phyloP scores from a whole-genome alignment of 2,329 filamentous ascomycete species.

The Cladosporium sp. region DNA sequence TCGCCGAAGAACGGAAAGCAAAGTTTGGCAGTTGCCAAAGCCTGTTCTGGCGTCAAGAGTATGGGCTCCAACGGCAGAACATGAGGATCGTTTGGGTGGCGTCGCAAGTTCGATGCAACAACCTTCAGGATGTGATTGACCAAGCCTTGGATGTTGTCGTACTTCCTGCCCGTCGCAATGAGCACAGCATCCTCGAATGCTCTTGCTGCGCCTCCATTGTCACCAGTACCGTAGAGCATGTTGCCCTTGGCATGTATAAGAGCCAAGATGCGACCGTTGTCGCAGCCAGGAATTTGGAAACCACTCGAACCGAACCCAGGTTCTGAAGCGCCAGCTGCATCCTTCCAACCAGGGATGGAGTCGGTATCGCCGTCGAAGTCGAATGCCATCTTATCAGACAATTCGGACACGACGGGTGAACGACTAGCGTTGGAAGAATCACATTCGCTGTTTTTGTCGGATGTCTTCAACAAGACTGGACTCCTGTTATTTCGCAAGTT shows the following conservation, averaged over 20 bases:
- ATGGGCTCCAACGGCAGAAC: constrained; percentile 60
- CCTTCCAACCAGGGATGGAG: constrained; percentile 40
- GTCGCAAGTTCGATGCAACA: constrained; percentile 46
- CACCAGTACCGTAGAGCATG: constrained; percentile 87
- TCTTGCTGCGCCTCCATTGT: constrained; percentile 75
- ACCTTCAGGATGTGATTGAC: constrained; percentile 76
- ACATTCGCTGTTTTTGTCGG: constrained; percentile 60
- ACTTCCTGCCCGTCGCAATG: constrained; percentile 74
- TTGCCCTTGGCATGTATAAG: constrained; percentile 98
- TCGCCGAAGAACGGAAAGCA: constrained; percentile 76
- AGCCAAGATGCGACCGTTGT: constrained; percentile 92
- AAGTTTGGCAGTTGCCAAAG: constrained; percentile 76
- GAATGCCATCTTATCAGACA: constrained; percentile 58
- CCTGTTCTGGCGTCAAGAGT: constrained; percentile 78
- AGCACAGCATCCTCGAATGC: constrained; percentile 95
- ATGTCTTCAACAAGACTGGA: constrained; percentile 48
- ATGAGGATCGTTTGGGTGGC: constrained; percentile 31
- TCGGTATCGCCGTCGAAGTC: constrained; percentile 54
- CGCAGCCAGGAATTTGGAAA: constrained; percentile 77
- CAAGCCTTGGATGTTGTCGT: constrained; percentile 71
- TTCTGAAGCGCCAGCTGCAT: constrained; percentile 44
- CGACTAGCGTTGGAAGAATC: constrained; percentile 56
- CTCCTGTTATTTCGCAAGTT: constrained; percentile 58
- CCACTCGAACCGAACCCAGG: constrained; percentile 74
- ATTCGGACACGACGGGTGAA: constrained; percentile 55